Evolutionary conservation across 2,329 filamentous ascomycete genomes (phyloP).

Genomic region (Pseudogymnoascus sp.): DNA sequence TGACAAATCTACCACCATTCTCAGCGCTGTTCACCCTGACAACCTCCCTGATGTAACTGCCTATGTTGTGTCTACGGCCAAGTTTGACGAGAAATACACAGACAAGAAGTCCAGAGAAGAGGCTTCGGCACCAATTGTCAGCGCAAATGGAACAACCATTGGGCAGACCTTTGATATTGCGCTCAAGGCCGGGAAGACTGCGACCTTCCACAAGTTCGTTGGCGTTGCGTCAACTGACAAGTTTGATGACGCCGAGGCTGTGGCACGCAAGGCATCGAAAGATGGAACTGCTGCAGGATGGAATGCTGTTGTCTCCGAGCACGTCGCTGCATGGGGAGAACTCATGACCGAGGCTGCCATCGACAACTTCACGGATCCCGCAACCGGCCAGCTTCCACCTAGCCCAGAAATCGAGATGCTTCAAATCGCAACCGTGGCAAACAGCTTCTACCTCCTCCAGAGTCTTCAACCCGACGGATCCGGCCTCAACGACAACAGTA

Average conservation of each 20-base stretch:
- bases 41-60: slow-evolving; percentile 56
- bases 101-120: slow-evolving; percentile 27
- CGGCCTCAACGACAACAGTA: slow-evolving; percentile 53
- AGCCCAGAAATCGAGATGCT: slow-evolving; percentile 41
- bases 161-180: slow-evolving; percentile 49
- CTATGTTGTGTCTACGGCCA: slow-evolving; percentile 45
- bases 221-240: slow-evolving; percentile 62
- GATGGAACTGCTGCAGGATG: slow-evolving; percentile 46
- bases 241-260: slow-evolving; percentile 47
- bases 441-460: slow-evolving; percentile 48
- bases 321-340: slow-evolving; percentile 52
- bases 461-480: slow-evolving; percentile 38
- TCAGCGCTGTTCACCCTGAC: slow-evolving; percentile 54
- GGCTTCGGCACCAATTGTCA: slow-evolving; percentile 36
- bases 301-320: slow-evolving; percentile 43
- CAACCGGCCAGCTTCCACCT: slow-evolving; percentile 47
- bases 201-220: slow-evolving; percentile 57
- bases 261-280: slow-evolving; percentile 47
- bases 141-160: slow-evolving; percentile 53
- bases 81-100: slow-evolving; percentile 28
- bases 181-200: slow-evolving; percentile 43
- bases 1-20: slow-evolving; percentile 45
- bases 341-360: slow-evolving; percentile 54
- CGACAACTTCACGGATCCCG: slow-evolving; percentile 51
- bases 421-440: slow-evolving; percentile 46